Evolutionary conservation across 2,329 filamentous ascomycete species (phyloP).

Genomic region (Phialophora chinensis): DNA sequence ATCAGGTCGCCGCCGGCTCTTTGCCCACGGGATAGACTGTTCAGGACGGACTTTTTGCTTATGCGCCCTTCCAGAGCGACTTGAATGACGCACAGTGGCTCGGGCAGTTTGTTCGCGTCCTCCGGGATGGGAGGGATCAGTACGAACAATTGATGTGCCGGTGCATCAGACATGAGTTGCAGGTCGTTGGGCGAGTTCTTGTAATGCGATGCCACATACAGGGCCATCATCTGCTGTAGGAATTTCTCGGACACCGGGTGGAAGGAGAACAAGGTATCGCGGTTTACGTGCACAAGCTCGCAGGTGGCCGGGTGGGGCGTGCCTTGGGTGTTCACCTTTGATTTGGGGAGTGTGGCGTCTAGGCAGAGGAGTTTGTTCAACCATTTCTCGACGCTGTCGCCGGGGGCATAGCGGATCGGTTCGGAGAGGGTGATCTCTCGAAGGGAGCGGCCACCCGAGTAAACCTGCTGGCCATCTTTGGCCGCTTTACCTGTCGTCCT

Average conservation of each 20-base stretch:
- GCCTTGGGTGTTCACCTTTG: conserved; percentile 73
- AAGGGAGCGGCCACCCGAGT: conserved; percentile 74
- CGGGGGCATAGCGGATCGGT: conserved; percentile 91
- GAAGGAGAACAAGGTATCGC: conserved; percentile 97
- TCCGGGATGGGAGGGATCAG: conserved; percentile 85
- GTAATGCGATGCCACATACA: conserved; percentile 97
- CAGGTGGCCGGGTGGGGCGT: conserved; percentile 91
- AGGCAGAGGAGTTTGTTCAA: conserved; percentile 92
- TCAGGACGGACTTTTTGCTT: conserved; percentile 88
- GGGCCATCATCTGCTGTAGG: conserved; percentile 94
- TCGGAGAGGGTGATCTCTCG: conserved; percentile 92
- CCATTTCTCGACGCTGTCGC: conserved; percentile 94
- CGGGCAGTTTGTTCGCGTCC: conserved; percentile 77
- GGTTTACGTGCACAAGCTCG: conserved; percentile 90
- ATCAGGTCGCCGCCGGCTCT: conserved; percentile 91
- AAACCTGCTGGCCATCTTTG: conserved; percentile 66
- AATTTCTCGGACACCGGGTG: conserved; percentile 97
- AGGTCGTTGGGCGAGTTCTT: conserved; percentile 98
- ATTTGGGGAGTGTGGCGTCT: conserved; percentile 84
- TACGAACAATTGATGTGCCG: conserved; percentile 94
- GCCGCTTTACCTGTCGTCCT: conserved; percentile 75
- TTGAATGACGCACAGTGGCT: conserved; percentile 93
- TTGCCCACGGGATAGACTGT: conserved; percentile 85
- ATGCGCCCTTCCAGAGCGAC: conserved; percentile 94
- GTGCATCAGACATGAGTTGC: conserved; percentile 98